phyloP scores from a whole-genome alignment of 345 rosid species.

The Bruguiera sexangula region DNA sequence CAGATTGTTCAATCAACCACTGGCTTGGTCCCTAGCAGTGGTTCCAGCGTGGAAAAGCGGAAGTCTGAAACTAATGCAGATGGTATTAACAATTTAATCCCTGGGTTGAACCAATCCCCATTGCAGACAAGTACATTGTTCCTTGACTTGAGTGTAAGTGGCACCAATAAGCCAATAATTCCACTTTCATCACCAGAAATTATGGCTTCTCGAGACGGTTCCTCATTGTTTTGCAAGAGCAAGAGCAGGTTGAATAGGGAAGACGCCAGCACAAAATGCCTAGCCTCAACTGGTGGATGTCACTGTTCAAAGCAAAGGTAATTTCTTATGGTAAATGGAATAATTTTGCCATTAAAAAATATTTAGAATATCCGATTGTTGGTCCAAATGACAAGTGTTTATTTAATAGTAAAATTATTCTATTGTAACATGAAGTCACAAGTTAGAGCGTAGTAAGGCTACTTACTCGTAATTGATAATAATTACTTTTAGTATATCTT shows the following conservation, averaged over 20 bases:
- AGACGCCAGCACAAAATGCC: slow-evolving; percentile 13
- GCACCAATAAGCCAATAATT: slow-evolving; percentile 7
- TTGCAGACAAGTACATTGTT: slow-evolving; percentile 4
- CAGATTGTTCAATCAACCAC: slow-evolving; percentile 11
- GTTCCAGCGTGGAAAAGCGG: not conserved
- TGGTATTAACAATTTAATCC: slow-evolving; percentile 15
- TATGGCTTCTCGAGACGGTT: slow-evolving; percentile 13
- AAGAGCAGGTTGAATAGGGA: slow-evolving; percentile 7
- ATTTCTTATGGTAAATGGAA: not conserved
- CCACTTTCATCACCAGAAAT: slow-evolving; percentile 21
- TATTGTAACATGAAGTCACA: too few species aligned
- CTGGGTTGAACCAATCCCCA: slow-evolving; percentile 14
- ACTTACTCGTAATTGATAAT: not conserved
- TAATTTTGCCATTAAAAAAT: not conserved
- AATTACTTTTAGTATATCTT: not conserved
- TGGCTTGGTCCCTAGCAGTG: slow-evolving; percentile 3
- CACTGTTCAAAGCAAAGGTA: slow-evolving; percentile 33
- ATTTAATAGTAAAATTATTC: too few species aligned
- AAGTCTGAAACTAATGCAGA: not conserved
- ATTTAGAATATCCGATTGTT: not conserved
- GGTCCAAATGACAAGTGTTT: not conserved
- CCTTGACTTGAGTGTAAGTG: not conserved
- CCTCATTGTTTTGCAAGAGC: slow-evolving; percentile 9
- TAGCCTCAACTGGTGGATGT: slow-evolving; percentile 32
- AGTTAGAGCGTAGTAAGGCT: not conserved